Conservation (phyloP, 139 green algal genomes). For the Haematococcus sp. region DNA sequence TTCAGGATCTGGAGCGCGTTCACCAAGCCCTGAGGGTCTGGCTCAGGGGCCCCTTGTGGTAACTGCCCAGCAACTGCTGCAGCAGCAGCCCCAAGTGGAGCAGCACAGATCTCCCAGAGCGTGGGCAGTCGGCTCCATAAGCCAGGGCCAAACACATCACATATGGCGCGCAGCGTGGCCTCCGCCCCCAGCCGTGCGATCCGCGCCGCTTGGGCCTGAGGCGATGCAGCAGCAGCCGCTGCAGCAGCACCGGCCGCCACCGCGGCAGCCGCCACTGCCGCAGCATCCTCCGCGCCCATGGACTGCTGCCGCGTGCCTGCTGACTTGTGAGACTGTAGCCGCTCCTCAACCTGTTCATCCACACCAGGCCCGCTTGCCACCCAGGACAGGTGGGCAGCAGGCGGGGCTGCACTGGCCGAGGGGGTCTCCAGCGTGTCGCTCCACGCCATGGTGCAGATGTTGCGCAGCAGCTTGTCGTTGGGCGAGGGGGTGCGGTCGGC, state of each 20-base stretch:
- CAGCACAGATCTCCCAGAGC: constrained; percentile 65
- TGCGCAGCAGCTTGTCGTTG: constrained; percentile 84
- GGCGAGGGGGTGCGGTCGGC: constrained; percentile 66
- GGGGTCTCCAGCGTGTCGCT: constrained; percentile 57
- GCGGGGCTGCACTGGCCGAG: constrained; percentile 9
- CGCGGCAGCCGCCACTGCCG: constrained; percentile 9
- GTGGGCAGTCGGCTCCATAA: constrained; percentile 61
- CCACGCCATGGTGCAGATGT: constrained; percentile 77
- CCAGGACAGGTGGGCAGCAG: background rate
- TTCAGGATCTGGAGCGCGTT: constrained; percentile 65
- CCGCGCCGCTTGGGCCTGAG: constrained; percentile 7
- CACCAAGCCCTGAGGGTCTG: constrained; percentile 26
- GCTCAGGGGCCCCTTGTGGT: constrained; percentile 3
- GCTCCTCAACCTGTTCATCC: background rate
- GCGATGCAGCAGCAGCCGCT: constrained; percentile 5
- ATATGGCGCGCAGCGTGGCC: constrained; percentile 53
- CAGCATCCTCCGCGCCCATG: background rate
- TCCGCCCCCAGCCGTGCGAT: constrained; percentile 66
- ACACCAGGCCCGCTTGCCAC: background rate
- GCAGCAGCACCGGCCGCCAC: constrained; percentile 11
- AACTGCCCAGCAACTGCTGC: constrained; percentile 9
- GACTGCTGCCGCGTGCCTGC: background rate
- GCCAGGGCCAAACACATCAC: constrained; percentile 32
- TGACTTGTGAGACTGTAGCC: background rate
- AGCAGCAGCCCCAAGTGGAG: constrained; percentile 28